These are phyloP conservation scores for Polytrichum formosum DNA, from an alignment of 225 moss, liverwort and hornwort species.

Conservation along the genomic window DNA sequence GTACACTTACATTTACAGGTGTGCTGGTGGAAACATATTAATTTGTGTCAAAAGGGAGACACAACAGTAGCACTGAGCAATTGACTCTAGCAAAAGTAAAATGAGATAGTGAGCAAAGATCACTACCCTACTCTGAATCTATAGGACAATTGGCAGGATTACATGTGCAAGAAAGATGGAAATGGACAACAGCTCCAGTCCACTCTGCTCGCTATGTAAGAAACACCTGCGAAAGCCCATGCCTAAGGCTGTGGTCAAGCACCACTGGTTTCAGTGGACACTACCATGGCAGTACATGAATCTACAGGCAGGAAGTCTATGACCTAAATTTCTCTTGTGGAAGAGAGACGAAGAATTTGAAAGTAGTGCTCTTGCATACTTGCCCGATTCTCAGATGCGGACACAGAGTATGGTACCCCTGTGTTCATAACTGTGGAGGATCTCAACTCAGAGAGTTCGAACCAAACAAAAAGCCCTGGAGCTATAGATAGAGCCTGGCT, in stretches of 20 bases:
- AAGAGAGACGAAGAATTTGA: conserved; percentile 9
- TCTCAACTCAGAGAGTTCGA: not conserved
- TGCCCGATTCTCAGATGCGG: conserved; percentile 1
- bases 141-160: conserved; percentile 29
- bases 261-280: conserved; percentile 35
- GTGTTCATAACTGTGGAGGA: not conserved
- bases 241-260: conserved; percentile 41
- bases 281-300: conserved; percentile 45
- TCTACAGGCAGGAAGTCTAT: conserved; percentile 8
- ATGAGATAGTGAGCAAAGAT: conserved; percentile 5
- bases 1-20: conserved; percentile 65
- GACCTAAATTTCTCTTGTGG: conserved; percentile 13
- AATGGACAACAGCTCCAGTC: conserved; percentile 18
- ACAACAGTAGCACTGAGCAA: conserved; percentile 32
- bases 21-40: conserved; percentile 24
- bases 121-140: conserved; percentile 31
- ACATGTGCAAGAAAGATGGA: conserved; percentile 26
- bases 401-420: not conserved
- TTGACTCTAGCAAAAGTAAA: conserved; percentile 25
- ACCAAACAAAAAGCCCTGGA: conserved; percentile 5
- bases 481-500: conserved; percentile 2
- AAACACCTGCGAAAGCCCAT: conserved; percentile 25
- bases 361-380: conserved; percentile 10
- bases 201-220: conserved; percentile 27
- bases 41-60: conserved; percentile 53